A percentile compares a stretch with the other conserved stretches of the same genome.
phyloP scores from a whole-genome alignment of 2,329 filamentous ascomycete species.

The Nothophaeocryptopus gaeumannii region DNA sequence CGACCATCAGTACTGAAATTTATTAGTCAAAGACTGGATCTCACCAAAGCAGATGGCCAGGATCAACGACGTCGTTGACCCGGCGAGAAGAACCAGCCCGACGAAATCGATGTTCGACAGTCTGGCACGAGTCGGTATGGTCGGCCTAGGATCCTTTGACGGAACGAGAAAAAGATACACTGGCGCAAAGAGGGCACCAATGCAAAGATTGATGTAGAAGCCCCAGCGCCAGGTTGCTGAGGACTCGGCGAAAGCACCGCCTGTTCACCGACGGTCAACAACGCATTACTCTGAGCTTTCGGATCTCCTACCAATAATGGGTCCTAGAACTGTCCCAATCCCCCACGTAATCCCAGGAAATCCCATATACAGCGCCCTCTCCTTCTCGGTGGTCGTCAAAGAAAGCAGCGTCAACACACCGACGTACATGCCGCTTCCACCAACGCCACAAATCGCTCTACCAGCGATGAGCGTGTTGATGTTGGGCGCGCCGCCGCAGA shows the following conservation, averaged over 20 bases:
- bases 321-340: conserved; percentile 11
- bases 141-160: conserved; percentile 22
- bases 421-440: conserved; percentile 42
- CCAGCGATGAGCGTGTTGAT: conserved; percentile 34
- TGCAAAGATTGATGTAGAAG: conserved; percentile 46
- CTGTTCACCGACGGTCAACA: too few relatives aligned
- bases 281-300: too few relatives aligned
- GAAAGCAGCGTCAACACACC: conserved; percentile 9
- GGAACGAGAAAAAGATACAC: conserved; percentile 46
- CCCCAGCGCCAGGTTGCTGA: conserved; percentile 14
- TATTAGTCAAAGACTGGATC: too few relatives aligned
- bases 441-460: conserved; percentile 34
- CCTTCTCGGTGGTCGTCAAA: conserved; percentile 11
- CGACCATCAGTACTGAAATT: too few relatives aligned
- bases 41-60: conserved; percentile 54
- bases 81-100: conserved; percentile 46
- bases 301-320: too few relatives aligned
- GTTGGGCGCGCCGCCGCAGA: conserved; percentile 36
- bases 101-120: conserved; percentile 44
- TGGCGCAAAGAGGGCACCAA: conserved; percentile 40
- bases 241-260: conserved; percentile 12
- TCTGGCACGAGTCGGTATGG: not conserved
- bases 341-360: conserved; percentile 6
- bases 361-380: conserved; percentile 5
- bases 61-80: conserved; percentile 42